Conservation (phyloP, 108 stramenopile species). For the Schizochytrium sp. region DNA sequence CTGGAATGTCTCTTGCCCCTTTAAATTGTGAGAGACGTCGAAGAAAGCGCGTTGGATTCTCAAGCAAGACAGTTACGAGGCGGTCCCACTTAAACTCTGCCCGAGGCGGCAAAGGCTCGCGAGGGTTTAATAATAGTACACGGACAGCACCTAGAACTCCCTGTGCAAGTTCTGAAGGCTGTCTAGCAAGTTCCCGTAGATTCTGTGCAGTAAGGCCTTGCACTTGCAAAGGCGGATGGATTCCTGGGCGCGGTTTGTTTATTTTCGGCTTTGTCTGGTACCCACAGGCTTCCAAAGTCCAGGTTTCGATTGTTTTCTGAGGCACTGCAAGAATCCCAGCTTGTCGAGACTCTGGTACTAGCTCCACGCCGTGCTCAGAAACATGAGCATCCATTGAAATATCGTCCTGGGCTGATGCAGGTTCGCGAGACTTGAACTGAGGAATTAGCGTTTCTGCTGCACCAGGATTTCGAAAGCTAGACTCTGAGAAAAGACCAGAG, state of each 20-base stretch:
- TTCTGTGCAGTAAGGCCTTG: background rate
- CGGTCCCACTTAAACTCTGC: slow-evolving; percentile 7
- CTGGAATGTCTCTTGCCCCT: background rate
- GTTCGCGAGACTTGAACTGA: background rate
- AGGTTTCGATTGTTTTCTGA: background rate
- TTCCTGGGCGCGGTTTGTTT: background rate
- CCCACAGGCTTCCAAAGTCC: too few relatives aligned
- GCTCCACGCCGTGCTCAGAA: too few relatives aligned
- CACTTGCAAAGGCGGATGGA: background rate
- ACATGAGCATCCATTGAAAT: background rate
- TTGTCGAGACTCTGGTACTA: background rate
- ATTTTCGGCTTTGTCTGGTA: background rate
- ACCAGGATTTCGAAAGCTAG: too few relatives aligned
- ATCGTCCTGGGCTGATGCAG: background rate
- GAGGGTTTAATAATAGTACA: background rate
- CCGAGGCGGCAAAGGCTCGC: slow-evolving; percentile 50
- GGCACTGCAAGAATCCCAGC: background rate
- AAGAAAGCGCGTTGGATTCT: background rate
- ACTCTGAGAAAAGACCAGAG: background rate
- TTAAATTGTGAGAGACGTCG: slow-evolving; percentile 17
- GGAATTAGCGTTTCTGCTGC: background rate
- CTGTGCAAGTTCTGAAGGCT: slow-evolving; percentile 60
- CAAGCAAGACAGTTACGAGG: background rate
- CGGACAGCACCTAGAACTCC: slow-evolving; percentile 33
- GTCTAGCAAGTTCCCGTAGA: background rate